Evolutionary conservation across 2,329 filamentous ascomycete genomes (phyloP).

Genomic region (Aspergillus pseudotamarii): DNA sequence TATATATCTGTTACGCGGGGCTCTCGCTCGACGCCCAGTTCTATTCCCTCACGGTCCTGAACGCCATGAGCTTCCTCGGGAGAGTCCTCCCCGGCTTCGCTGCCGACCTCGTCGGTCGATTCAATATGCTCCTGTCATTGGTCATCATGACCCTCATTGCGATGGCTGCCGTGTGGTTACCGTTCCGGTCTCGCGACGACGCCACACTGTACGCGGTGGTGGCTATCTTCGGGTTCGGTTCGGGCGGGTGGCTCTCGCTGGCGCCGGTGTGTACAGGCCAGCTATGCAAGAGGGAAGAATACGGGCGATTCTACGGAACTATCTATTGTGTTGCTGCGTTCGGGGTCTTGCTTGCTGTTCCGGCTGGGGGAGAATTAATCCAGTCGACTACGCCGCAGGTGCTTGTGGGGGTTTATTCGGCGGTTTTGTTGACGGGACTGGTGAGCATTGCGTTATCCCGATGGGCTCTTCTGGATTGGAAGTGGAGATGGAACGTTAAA

Average conservation of each 20-base stretch:
- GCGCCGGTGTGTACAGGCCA: slow-evolving; percentile 51
- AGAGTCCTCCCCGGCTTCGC: slow-evolving; percentile 48
- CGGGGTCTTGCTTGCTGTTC: slow-evolving; percentile 49
- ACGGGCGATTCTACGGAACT: slow-evolving; percentile 52
- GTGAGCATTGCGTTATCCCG: slow-evolving; percentile 31
- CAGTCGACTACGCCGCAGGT: slow-evolving; percentile 48
- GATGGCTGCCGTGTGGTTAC: slow-evolving; percentile 50
- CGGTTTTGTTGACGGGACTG: slow-evolving; percentile 42
- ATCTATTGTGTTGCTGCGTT: slow-evolving; percentile 52
- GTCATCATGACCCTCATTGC: slow-evolving; percentile 42
- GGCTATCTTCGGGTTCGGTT: slow-evolving; percentile 54
- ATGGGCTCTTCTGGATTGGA: slow-evolving; percentile 43
- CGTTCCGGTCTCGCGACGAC: slow-evolving; percentile 45
- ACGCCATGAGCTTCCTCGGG: slow-evolving; percentile 47
- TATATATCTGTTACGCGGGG: slow-evolving; percentile 45
- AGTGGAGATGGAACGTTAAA: slow-evolving; percentile 42
- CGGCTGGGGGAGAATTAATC: slow-evolving; percentile 50
- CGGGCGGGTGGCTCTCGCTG: slow-evolving; percentile 52
- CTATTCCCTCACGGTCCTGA: slow-evolving; percentile 50
- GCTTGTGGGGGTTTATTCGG: slow-evolving; percentile 52
- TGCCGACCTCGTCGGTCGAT: slow-evolving; percentile 49
- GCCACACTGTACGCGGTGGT: slow-evolving; percentile 49
- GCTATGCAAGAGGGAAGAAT: slow-evolving; percentile 51
- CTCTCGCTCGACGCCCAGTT: slow-evolving; percentile 45
- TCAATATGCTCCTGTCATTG: slow-evolving; percentile 48